Evolutionary conservation across 495 filamentous ascomycete genomes (phyloP).

Genomic region (Talaromyces thailandensis): DNA sequence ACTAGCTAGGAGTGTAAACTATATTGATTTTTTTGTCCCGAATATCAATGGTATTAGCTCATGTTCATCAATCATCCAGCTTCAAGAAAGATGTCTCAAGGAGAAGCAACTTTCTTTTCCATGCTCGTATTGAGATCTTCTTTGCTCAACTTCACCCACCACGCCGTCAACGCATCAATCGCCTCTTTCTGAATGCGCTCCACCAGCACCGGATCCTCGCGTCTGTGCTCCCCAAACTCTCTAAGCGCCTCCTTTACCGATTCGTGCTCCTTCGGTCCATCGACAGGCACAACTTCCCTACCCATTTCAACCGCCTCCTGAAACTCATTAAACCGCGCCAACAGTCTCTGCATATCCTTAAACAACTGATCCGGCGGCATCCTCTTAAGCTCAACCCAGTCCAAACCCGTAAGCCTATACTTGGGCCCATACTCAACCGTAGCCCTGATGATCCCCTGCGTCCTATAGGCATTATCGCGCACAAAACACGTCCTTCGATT

Average conservation of each 20-base stretch:
- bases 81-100: not conserved
- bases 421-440: slow-evolving; percentile 11
- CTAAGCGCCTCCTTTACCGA: not conserved
- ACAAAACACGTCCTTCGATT: slow-evolving; percentile 3
- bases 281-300: not conserved
- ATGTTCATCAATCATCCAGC: not conserved
- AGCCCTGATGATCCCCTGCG: slow-evolving; percentile 15
- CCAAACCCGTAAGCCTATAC: slow-evolving; percentile 13
- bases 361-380: slow-evolving; percentile 15
- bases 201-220: not conserved
- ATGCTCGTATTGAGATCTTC: not conserved
- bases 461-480: slow-evolving; percentile 13
- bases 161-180: not conserved
- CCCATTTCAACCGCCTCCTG: not conserved
- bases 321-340: slow-evolving; percentile 8
- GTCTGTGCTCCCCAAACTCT: not conserved
- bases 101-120: not conserved
- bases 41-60: not conserved
- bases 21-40: not conserved
- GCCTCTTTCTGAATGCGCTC: not conserved
- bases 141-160: not conserved
- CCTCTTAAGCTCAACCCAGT: slow-evolving; percentile 18
- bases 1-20: not conserved
- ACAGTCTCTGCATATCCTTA: slow-evolving; percentile 14
- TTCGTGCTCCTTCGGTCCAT: not conserved